Conservation (phyloP, 2,329 filamentous ascomycete genomes). For the Phyllosticta citribraziliensis region DNA sequence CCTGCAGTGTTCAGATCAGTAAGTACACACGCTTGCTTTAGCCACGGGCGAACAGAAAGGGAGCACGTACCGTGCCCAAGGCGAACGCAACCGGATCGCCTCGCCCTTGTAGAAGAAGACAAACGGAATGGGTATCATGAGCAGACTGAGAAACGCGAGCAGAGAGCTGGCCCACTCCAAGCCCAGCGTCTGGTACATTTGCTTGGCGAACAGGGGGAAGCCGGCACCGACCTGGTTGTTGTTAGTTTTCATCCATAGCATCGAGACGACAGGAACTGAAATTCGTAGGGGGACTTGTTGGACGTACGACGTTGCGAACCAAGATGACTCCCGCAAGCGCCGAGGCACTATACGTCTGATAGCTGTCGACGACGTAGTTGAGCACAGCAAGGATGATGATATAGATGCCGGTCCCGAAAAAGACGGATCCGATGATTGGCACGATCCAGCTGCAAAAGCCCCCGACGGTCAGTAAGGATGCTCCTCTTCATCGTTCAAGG, state of each 20-base stretch:
- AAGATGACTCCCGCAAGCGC: conserved; percentile 13
- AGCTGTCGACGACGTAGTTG: conserved; percentile 16
- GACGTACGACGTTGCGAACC: conserved; percentile 9
- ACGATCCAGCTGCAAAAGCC: conserved; percentile 10
- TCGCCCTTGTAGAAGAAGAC: conserved; percentile 29
- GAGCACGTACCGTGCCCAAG: conserved; percentile 7
- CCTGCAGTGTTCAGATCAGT: background rate
- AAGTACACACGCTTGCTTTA: too few relatives aligned
- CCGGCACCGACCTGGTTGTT: conserved; percentile 15
- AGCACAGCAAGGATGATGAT: conserved; percentile 18
- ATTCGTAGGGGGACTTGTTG: conserved; percentile 14
- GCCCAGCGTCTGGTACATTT: conserved; percentile 24
- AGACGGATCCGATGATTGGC: conserved; percentile 13
- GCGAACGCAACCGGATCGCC: conserved; percentile 14
- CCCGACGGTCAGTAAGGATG: background rate
- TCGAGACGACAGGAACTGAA: too few relatives aligned
- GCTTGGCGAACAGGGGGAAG: conserved; percentile 21
- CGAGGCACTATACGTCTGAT: conserved; percentile 12
- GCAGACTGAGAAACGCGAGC: conserved; percentile 28
- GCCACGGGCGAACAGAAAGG: background rate
- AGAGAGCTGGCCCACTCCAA: conserved; percentile 30
- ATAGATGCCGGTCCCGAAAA: conserved; percentile 16
- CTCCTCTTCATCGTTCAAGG: background rate
- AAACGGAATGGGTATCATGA: conserved; percentile 29
- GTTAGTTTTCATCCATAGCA: too few relatives aligned